Evolutionary conservation across 2,329 filamentous ascomycete species (phyloP), one percentile per base, ranked within the genome.

Genomic region (Apiospora arundinis): DNA sequence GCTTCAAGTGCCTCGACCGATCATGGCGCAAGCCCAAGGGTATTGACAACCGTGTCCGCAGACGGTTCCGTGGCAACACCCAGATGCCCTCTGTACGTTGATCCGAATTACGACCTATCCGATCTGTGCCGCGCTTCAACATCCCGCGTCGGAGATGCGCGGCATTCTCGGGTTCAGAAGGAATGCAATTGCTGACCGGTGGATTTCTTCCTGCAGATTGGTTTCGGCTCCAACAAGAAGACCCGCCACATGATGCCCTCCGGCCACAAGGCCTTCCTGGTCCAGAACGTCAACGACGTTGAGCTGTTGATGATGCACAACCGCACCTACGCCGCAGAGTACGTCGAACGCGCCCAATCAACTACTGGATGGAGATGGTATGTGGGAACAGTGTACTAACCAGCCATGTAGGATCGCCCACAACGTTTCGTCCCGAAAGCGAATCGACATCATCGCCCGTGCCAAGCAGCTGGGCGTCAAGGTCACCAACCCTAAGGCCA

Each of bases 281-380:
- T 99, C 88, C 94, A 92, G 92, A 99, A 99, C 91, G 86, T 91
- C 86, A 91, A 92, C 85, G 96, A 99, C 81, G 92, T 99, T 82
- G 95, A 99, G 87, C 93, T 99, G 76, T 92, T 99, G 82, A 90
- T 99, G 81, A 99, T 99, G 96, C 96, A 99, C 93, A 98, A 98
- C 94, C 92, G 93, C 85, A 97, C 95, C 86, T 98, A 94, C 88
- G 96, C 96, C 84, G 96, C 96, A 84, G 96, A 99, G 95, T 98
- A 95, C 81, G 94, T 91, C 72, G 32, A 46, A 68, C 46, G 28
- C 68, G 63, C n/a, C 68, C 25, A 23, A 32, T 37, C 65, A 71
- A 28, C 37, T 45, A 7, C 8, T 6, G 5, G 32, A 6, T 11
- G 12, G 21, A 63, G 56, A n/a, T 32, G 66, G 28, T 9, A 28